phyloP scores from a whole-genome alignment of 495 filamentous ascomycete genomes.

The Corynascus novoguineensis region DNA sequence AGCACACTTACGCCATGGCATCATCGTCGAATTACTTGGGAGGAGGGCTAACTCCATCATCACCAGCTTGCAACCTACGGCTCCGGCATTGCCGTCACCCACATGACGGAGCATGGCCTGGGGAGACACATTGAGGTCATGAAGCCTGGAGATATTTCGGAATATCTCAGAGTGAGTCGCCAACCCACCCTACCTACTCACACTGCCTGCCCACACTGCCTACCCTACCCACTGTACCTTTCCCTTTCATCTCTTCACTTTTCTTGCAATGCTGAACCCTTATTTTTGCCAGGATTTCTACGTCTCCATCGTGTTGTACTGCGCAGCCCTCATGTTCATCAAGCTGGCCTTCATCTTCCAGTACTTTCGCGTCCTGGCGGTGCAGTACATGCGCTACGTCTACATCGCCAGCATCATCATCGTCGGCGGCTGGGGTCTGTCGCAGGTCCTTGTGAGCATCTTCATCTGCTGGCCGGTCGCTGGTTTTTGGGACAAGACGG shows the following conservation, averaged over 20 bases:
- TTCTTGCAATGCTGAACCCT: too few species aligned
- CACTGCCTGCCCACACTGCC: too few species aligned
- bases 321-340: constrained; percentile 21
- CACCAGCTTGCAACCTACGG: constrained; percentile 15
- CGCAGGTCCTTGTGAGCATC: constrained; percentile 27
- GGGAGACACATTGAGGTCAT: constrained; percentile 24
- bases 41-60: too few species aligned
- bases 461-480: constrained; percentile 28
- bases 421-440: constrained; percentile 28
- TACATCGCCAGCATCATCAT: constrained; percentile 27
- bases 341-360: constrained; percentile 33
- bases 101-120: constrained; percentile 26
- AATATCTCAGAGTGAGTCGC: constrained; percentile 21
- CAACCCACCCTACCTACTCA: too few species aligned
- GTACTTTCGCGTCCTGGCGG: constrained; percentile 34
- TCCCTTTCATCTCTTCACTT: too few species aligned
- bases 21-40: not conserved
- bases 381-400: constrained; percentile 23
- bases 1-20: not conserved
- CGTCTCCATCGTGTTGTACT: constrained; percentile 35
- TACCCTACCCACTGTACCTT: too few species aligned
- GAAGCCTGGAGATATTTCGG: constrained; percentile 14
- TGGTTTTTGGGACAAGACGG: constrained; percentile 25
- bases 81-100: constrained; percentile 19
- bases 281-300: constrained; percentile 33